Conservation (phyloP, 352 stramenopile species). For the Pythium folliculosum region DNA sequence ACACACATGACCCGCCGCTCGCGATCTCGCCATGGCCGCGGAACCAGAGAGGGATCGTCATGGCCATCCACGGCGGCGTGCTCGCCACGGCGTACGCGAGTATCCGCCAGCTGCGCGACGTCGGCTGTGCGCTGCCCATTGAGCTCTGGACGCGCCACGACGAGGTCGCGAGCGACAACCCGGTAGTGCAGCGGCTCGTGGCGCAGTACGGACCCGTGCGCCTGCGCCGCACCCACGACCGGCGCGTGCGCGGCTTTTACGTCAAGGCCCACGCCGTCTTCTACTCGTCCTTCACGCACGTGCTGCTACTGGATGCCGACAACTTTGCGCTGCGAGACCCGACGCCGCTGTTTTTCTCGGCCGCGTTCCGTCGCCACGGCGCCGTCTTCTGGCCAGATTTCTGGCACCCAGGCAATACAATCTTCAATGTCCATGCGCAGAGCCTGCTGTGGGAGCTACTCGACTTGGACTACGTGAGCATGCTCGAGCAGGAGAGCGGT, state of each 20-base stretch:
- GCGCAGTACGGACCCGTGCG: slow-evolving; percentile 25
- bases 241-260: slow-evolving; percentile 29
- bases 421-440: slow-evolving; percentile 40
- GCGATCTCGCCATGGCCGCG: background rate
- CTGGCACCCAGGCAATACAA: slow-evolving; percentile 38
- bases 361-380: slow-evolving; percentile 23
- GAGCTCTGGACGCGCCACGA: slow-evolving; percentile 37
- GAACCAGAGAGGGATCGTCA: slow-evolving; percentile 31
- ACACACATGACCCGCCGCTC: slow-evolving; percentile 66
- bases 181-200: slow-evolving; percentile 30
- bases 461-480: slow-evolving; percentile 29
- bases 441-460: slow-evolving; percentile 38
- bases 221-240: slow-evolving; percentile 33
- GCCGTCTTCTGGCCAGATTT: slow-evolving; percentile 44
- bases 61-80: slow-evolving; percentile 37
- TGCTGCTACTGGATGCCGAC: slow-evolving; percentile 40
- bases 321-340: slow-evolving; percentile 36
- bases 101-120: slow-evolving; percentile 28
- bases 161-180: slow-evolving; percentile 24
- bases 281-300: slow-evolving; percentile 35
- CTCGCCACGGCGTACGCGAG: slow-evolving; percentile 31
- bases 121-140: slow-evolving; percentile 32
- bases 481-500: slow-evolving; percentile 40
- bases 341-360: slow-evolving; percentile 31
- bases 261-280: slow-evolving; percentile 38